These are phyloP conservation scores for Hyaloscypha bicolor DNA, from an alignment of 495 filamentous ascomycete genomes.

Conservation along the genomic window DNA sequence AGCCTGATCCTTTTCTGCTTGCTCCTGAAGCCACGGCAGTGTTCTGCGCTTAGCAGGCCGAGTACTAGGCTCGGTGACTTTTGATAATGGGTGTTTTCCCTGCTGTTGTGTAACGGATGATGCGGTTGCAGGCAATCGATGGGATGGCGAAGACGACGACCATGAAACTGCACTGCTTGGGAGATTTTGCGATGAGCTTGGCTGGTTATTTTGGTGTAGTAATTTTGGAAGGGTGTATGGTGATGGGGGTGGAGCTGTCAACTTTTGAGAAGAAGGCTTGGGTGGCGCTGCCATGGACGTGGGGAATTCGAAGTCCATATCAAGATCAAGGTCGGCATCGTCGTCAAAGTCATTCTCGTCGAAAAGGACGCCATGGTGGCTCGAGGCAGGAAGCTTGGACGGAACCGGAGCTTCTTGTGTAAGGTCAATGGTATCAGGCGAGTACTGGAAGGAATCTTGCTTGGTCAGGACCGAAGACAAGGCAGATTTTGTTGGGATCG, in stretches of 20 bases:
- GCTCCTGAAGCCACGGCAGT: constrained; percentile 26
- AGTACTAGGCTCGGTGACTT: constrained; percentile 14
- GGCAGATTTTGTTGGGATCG: constrained; percentile 23
- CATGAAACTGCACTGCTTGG: constrained; percentile 30
- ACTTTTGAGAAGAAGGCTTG: constrained; percentile 27
- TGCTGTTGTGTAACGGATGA: not conserved
- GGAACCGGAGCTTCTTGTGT: constrained; percentile 11
- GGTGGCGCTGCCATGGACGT: constrained; percentile 40
- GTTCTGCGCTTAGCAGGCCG: constrained; percentile 29
- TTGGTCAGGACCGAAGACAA: constrained; percentile 44
- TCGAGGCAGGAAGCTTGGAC: constrained; percentile 27
- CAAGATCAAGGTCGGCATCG: constrained; percentile 65
- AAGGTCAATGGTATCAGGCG: constrained; percentile 30
- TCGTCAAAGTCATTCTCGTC: constrained; percentile 71
- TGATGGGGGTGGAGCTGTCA: constrained; percentile 15
- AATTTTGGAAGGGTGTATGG: constrained; percentile 38
- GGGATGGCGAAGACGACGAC: constrained; percentile 33
- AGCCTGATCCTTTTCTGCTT: constrained; percentile 27
- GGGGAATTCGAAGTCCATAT: constrained; percentile 53
- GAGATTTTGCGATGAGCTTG: constrained; percentile 5
- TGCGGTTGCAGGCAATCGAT: constrained; percentile 24
- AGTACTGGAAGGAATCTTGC: constrained; percentile 47
- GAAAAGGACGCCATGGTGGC: constrained; percentile 44
- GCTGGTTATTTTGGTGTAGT: constrained; percentile 8
- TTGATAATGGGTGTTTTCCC: not conserved